Evolutionary conservation across 1,139 yeast genomes (phyloP).

Genomic region (Protomyces inundatus): DNA sequence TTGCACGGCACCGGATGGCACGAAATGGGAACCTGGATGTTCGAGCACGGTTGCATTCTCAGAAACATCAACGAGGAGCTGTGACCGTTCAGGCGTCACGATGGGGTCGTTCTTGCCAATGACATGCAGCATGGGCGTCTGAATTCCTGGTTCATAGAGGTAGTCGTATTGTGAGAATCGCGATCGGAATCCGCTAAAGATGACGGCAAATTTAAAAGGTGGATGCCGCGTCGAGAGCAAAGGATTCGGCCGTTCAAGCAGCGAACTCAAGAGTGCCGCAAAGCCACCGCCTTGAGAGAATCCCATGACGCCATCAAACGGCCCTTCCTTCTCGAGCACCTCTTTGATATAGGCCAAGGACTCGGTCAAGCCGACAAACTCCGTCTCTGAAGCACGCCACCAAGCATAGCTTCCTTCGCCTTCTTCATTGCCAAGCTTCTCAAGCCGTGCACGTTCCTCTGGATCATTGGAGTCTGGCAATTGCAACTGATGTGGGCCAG

Average conservation of each 20-base stretch:
- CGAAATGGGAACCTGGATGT: conserved; percentile 86
- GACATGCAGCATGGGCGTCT: conserved; percentile 65
- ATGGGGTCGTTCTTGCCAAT: conserved; percentile 85
- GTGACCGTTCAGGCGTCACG: conserved; percentile 66
- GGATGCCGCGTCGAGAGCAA: conserved; percentile 39
- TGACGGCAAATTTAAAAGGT: conserved; percentile 60
- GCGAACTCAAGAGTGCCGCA: conserved; percentile 42
- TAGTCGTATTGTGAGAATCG: conserved; percentile 51
- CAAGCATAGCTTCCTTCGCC: conserved; percentile 25
- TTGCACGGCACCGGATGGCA: conserved; percentile 45
- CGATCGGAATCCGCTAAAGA: conserved; percentile 72
- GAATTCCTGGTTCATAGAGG: conserved; percentile 44
- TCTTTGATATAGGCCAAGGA: conserved; percentile 11
- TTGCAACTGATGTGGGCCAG: conserved; percentile 4
- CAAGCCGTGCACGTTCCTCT: conserved; percentile 23
- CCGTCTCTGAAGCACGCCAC: conserved; percentile 21
- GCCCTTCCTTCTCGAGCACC: conserved; percentile 68
- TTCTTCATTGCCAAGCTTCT: conserved; percentile 24
- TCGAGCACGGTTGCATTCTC: conserved; percentile 45
- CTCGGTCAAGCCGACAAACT: conserved; percentile 9
- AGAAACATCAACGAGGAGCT: conserved; percentile 54
- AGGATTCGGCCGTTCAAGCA: conserved; percentile 24
- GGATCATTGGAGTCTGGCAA: conserved; percentile 22
- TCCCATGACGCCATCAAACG: conserved; percentile 82
- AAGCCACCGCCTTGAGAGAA: conserved; percentile 93